A percentile compares a stretch with the other conserved stretches of the same genome.
phyloP scores from a whole-genome alignment of 1,139 yeast genomes.

The Hyphopichia pseudoburtonii region DNA sequence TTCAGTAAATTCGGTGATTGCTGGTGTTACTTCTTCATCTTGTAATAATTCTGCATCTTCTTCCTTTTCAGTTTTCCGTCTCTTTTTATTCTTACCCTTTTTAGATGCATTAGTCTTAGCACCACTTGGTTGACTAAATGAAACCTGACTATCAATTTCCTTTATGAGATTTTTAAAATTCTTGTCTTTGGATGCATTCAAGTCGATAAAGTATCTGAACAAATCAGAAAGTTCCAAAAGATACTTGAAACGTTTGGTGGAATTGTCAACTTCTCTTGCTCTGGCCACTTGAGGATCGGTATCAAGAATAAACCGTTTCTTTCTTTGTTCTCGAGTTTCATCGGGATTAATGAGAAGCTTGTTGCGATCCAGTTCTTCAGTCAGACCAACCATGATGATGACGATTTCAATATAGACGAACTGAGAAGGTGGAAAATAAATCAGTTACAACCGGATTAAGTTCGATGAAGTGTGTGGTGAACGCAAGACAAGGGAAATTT shows the following conservation, averaged over 20 bases:
- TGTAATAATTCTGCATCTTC: conserved; percentile 86
- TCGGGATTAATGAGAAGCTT: too few species aligned
- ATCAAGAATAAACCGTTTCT: conserved; percentile 46
- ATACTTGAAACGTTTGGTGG: conserved; percentile 78
- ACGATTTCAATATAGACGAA: too few species aligned
- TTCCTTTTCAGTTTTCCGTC: conserved; percentile 82
- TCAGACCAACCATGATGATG: not conserved
- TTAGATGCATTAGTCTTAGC: conserved; percentile 9
- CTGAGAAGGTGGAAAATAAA: too few species aligned
- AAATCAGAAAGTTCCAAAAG: conserved; percentile 79
- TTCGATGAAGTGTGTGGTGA: too few species aligned
- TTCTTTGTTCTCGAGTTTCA: conserved; percentile 25
- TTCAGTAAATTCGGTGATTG: conserved; percentile 67
- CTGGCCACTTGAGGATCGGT: conserved; percentile 56
- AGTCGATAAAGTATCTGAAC: conserved; percentile 85
- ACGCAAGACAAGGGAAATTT: too few species aligned
- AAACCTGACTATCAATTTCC: conserved; percentile 39
- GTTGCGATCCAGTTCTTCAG: too few species aligned
- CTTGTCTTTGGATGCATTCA: conserved; percentile 74
- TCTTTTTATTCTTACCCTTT: conserved; percentile 17
- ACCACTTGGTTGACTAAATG: conserved; percentile 20
- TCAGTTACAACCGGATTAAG: too few species aligned
- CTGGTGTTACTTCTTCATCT: conserved; percentile 64
- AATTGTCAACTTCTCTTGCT: conserved; percentile 61
- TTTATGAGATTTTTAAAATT: conserved; percentile 52